Conservation (phyloP, 257 asterid genomes). For the Primulina tabacum region DNA sequence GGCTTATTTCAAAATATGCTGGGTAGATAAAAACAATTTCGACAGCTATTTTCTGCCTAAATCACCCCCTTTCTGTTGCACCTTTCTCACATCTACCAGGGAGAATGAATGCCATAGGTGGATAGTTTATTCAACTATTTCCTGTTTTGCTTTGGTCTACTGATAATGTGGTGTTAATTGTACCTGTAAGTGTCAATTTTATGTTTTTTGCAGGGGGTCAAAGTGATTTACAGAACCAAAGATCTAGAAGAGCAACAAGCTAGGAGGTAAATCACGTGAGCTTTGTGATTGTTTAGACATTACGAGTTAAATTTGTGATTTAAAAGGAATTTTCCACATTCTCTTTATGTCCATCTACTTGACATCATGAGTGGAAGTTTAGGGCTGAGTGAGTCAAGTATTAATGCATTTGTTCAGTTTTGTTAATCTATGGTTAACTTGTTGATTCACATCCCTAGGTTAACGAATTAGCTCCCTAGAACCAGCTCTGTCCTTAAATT, state of each 20-base stretch:
- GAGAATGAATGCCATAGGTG: neutral
- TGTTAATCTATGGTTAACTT: neutral
- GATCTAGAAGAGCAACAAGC: slow-evolving; percentile 96
- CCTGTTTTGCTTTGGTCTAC: slow-evolving; percentile 9
- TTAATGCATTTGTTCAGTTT: neutral
- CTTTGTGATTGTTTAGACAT: slow-evolving; percentile 19
- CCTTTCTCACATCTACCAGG: neutral
- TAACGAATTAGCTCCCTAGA: neutral
- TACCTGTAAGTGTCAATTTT: slow-evolving; percentile 21
- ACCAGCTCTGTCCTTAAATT: slow-evolving; percentile 6
- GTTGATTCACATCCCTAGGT: neutral
- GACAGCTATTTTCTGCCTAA: slow-evolving; percentile 1
- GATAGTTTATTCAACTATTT: slow-evolving; percentile 1
- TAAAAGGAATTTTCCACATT: neutral
- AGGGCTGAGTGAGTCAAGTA: slow-evolving; percentile 7
- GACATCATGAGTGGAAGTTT: slow-evolving; percentile 13
- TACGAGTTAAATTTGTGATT: slow-evolving; percentile 12
- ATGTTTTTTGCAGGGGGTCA: slow-evolving; percentile 66
- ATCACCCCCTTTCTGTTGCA: neutral
- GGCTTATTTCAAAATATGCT: neutral
- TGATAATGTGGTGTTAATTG: neutral
- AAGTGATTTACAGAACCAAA: slow-evolving; percentile 85
- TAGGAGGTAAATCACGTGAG: slow-evolving; percentile 52
- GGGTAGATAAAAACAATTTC: neutral
- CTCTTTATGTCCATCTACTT: neutral